Evolutionary conservation across 495 filamentous ascomycete species (phyloP), one percentile per base, ranked within the genome.

Genomic region (Aspergillus sclerotiicarbonarius): DNA sequence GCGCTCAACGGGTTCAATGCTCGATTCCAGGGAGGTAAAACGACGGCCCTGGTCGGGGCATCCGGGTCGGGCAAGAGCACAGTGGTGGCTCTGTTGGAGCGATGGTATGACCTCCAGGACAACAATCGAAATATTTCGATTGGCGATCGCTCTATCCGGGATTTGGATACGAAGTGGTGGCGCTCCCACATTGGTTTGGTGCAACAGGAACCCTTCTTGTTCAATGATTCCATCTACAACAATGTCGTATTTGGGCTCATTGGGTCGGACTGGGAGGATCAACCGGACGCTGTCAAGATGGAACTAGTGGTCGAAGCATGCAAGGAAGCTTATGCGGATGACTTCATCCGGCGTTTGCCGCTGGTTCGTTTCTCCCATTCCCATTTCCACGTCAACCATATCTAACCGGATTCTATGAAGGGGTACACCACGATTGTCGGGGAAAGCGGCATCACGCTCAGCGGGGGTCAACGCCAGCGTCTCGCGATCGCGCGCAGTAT

Each of bases 401-500:
- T 8, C 53, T 56, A 21, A 61, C 75, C 89, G 4, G 37, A 6
- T n/a, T 12, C 12, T n/a, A 12, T n/a, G 37, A 41, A 76, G 58
- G 68, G 69, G 0, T 79, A 79, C 41, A 56, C 58, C 0, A 78
- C 76, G 0, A 21, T 59, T 4, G 65, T 78, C 4, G 75, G 76
- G 1, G 76, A 75, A 51, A 35, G 62, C 0, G 75, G 68, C 0
- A 62, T 62, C 21, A 62, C 54, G 51, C 64, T 85, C 57, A 68
- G 62, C 62, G 63, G 79, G 46, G 66, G 77, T 53, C 66, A 91
- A 54, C 79, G 80, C 19, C 87, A 90, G 60, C 72, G 88, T 32
- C 62, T 91, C 5, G 82, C 85, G 6, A 75, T 90, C 16, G 91
- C 92, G 1, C 81, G 92, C 48, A 88, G 88, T 18, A 86, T 96